Evolutionary conservation across 164 flowering plant genomes (phyloP).

Genomic region (Stephania japonica): DNA sequence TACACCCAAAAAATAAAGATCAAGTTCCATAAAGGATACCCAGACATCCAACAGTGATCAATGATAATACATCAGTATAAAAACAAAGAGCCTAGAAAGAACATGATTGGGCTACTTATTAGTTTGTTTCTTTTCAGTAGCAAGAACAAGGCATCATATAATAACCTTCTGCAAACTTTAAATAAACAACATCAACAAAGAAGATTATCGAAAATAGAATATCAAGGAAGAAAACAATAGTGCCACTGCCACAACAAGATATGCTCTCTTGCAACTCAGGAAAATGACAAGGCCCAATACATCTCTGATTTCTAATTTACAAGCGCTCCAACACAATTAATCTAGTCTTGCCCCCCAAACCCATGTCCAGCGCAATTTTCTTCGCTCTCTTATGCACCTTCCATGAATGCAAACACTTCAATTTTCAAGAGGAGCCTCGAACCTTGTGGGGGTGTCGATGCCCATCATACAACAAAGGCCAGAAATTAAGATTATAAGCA

Average conservation of each 20-base stretch:
- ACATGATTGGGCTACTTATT: background rate
- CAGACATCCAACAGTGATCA: background rate
- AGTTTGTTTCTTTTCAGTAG: background rate
- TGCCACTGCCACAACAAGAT: background rate
- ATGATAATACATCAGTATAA: background rate
- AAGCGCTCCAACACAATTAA: background rate
- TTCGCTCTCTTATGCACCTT: background rate
- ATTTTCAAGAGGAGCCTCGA: conserved; percentile 78
- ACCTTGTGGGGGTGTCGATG: conserved; percentile 87
- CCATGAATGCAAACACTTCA: conserved; percentile 21
- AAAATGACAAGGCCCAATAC: background rate
- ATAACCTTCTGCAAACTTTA: background rate
- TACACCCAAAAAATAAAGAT: background rate
- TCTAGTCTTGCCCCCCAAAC: background rate
- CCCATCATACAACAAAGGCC: conserved; percentile 98
- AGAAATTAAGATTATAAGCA: conserved; percentile 77
- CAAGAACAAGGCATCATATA: background rate
- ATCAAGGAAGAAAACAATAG: background rate
- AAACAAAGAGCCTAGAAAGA: background rate
- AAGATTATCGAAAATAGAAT: no score
- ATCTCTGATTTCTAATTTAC: background rate
- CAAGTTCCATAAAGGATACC: background rate
- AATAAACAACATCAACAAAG: background rate
- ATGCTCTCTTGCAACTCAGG: background rate
- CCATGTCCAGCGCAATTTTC: background rate